A percentile compares a stretch with the other conserved stretches of the same genome.
Conservation (phyloP, 2,329 filamentous ascomycete genomes). For the Hypoxylon sp. region DNA sequence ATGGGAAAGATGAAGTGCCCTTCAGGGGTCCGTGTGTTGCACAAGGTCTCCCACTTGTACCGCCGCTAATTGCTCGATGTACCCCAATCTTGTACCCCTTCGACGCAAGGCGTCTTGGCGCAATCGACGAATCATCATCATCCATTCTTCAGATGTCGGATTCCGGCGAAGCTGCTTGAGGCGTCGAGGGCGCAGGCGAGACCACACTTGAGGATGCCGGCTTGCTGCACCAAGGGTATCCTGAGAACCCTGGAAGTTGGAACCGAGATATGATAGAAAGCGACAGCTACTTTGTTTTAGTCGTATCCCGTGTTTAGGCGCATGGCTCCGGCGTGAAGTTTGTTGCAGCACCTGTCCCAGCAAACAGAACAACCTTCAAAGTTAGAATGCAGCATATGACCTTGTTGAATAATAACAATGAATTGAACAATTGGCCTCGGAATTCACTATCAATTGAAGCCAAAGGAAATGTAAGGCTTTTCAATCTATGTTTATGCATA, state of each 20-base stretch:
- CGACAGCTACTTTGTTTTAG: conserved; percentile 6
- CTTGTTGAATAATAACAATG: neutral
- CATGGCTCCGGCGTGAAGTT: conserved; percentile 15
- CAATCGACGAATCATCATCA: conserved; percentile 31
- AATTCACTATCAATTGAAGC: neutral
- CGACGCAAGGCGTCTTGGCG: conserved; percentile 32
- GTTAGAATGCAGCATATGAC: neutral
- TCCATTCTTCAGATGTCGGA: conserved; percentile 7
- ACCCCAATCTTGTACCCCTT: conserved; percentile 32
- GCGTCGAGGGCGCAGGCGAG: conserved; percentile 9
- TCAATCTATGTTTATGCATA: neutral
- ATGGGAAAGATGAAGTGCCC: conserved; percentile 51
- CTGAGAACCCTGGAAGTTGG: conserved; percentile 27
- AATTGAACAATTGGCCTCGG: neutral
- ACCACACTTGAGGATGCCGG: neutral
- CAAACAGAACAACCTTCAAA: neutral
- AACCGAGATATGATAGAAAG: conserved; percentile 6
- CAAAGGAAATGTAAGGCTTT: neutral
- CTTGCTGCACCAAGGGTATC: conserved; percentile 37
- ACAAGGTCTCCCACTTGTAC: conserved; percentile 50
- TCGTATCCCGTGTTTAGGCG: neutral
- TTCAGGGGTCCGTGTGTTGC: conserved; percentile 41
- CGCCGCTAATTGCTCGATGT: conserved; percentile 36
- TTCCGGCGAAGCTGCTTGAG: conserved; percentile 24
- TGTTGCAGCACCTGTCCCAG: neutral